Evolutionary conservation across 768 basidiomycete species (phyloP), one percentile per base, ranked within the genome.

Genomic region (Tubosaeta brunneosetosa): DNA sequence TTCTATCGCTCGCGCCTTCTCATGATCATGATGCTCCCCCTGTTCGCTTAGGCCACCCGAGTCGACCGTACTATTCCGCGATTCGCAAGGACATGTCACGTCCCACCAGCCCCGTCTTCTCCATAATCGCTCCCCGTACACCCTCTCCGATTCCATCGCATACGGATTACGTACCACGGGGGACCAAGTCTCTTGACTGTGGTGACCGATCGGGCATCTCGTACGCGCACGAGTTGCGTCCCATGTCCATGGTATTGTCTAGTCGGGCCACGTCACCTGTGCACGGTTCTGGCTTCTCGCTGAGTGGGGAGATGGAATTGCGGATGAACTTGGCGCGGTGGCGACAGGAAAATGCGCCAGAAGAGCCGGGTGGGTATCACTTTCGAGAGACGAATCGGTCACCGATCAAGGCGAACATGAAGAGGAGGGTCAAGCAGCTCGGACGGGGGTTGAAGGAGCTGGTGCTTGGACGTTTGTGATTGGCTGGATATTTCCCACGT

Each of bases 271-370:
- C 56, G 41, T 55, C 62, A 27, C 53, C 63, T 1, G 51, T 49
- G 11, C 25, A 55, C 4, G 26, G 58, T 33, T 61, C 66, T 13
- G 81, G 81, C 13, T 82, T 73, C 62, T 83, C 82, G 50, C 68
- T 83, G 57, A 83, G 80, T 49, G 82, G 82, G 11, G 79, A 83
- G 66, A 79, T 77, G 49, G 82, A 83, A 61, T 55, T 82, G 66
- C 71, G 76, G 57, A 82, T 82, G 79, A 75, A 77, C 1, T 64
- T 82, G 33, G 80, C 80, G 9, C 65, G 65, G 55, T 66, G 71
- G 60, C 61, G 64, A 48, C 62, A 48, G 43, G 66, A 67, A 43
- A 53, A 71, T 38, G 63, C 65, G 22, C 67, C 63, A 2, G 57
- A 66, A 48, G 61, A 65, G 41, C 67, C 69, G 1, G 65, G 69